Base-by-base conservation (phyloP, 352 stramenopile genomes). In the Phytopythium litorale region DNA sequence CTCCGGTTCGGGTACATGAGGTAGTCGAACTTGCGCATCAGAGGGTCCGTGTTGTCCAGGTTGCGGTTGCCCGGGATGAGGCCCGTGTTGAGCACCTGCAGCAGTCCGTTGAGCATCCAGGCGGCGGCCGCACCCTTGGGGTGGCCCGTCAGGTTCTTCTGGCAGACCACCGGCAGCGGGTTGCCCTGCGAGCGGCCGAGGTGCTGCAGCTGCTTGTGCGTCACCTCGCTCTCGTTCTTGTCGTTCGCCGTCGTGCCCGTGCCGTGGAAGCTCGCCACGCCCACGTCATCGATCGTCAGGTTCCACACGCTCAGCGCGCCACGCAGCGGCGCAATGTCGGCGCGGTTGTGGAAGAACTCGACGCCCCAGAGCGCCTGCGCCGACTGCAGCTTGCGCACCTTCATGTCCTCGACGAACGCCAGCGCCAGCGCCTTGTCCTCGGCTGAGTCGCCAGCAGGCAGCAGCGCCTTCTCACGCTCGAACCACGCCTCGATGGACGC, bases 161-260 rank as follows among this genome's bases (percentile, higher is more conserved):
- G 87, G 48, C 80, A 89, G 30, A 96, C 73, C 11, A 94, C 75
- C 16, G 82, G 81, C 40, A 96, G 61, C 32, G 81, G 70, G 65
- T 96, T 94, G 32, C 87, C 87, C n/a, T 62, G 43, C 7, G 82
- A 86, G 3, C 88, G 82, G 18, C 86, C 88, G 9, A 96, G 69
- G 60, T 94, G 86, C 63, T 71, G 52, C 55, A 95, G 79, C 59
- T 96, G 84, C 70, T 91, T 91, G 64, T 96, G 84, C 0, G 84
- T 91, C 52, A 96, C 87, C 30, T 92, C 85, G 51, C 84, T 94
- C 55, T 96, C 87, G 51, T 96, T 95, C 75, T 82, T 88, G 69
- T 96, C 88, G 64, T 96, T 96, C 15, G 79, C 81, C 51, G 71
- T 94, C 37, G 86, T 94, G 23, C 85, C 81, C 9, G 87, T 96